Conservation (phyloP, 345 rosid species). For the Rhizophora mangle region DNA sequence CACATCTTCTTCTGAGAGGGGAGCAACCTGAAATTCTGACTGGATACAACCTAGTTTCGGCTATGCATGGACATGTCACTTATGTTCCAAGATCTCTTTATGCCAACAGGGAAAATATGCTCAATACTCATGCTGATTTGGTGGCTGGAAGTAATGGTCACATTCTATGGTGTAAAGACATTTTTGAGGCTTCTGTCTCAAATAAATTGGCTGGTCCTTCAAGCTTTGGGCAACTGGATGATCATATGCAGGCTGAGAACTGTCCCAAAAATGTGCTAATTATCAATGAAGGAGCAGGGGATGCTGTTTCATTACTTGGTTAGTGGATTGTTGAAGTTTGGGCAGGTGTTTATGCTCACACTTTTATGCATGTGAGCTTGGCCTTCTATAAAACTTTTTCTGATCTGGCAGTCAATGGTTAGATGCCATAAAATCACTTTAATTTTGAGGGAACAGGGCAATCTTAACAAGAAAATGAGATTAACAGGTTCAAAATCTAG, state of each 20-base stretch:
- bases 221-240: conserved; percentile 24
- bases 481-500: not conserved
- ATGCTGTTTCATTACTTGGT: conserved; percentile 78
- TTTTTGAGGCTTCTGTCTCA: conserved; percentile 37
- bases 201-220: conserved; percentile 17
- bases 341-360: not conserved
- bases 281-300: conserved; percentile 88
- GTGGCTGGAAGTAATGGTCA: conserved; percentile 52
- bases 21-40: conserved; percentile 80
- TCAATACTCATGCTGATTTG: conserved; percentile 45
- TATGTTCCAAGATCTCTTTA: conserved; percentile 66
- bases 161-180: conserved; percentile 48
- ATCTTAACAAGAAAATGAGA: not conserved
- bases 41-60: conserved; percentile 75
- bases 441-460: not conserved
- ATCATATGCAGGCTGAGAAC: conserved; percentile 8
- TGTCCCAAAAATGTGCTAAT: conserved; percentile 51
- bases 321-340: conserved; percentile 8
- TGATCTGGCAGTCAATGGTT: not conserved
- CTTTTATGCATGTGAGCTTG: not conserved
- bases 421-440: not conserved
- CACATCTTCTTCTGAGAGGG: conserved; percentile 83
- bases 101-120: conserved; percentile 59
- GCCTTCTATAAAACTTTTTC: not conserved
- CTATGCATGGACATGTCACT: conserved; percentile 60